These are phyloP conservation scores for Sesbania bispinosa DNA, from an alignment of 306 rosid species.

Conservation along the genomic window DNA sequence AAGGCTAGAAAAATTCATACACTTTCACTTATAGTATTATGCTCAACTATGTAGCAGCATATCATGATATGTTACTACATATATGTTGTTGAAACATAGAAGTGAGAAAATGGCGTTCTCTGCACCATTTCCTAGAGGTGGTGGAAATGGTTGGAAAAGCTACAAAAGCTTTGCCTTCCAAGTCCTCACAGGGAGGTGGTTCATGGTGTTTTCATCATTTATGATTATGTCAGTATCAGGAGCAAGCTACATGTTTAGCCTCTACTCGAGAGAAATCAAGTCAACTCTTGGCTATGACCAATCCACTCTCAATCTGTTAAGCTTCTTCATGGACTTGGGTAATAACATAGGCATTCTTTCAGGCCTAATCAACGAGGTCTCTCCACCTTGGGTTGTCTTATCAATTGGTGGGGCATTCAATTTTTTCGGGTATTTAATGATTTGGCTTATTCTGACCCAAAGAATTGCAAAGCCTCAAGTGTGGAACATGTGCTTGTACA, in stretches of 20 bases:
- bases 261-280: conserved; percentile 33
- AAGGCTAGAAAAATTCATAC: too few species aligned
- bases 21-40: too few species aligned
- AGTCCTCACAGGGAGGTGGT: conserved; percentile 32
- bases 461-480: conserved; percentile 28
- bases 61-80: too few species aligned
- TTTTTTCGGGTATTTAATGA: conserved; percentile 24
- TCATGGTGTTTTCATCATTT: conserved; percentile 35
- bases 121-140: not conserved
- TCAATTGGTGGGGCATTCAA: conserved; percentile 33
- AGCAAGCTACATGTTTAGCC: conserved; percentile 40
- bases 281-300: conserved; percentile 33
- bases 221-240: conserved; percentile 35
- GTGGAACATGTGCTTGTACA: conserved; percentile 27
- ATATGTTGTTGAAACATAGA: too few species aligned
- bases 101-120: too few species aligned
- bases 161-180: conserved; percentile 2
- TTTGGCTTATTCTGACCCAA: conserved; percentile 37
- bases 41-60: too few species aligned
- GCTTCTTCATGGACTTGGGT: conserved; percentile 35
- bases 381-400: conserved; percentile 35
- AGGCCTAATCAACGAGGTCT: conserved; percentile 31
- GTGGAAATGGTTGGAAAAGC: not conserved
- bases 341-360: conserved; percentile 30
- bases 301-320: conserved; percentile 30